A percentile compares a stretch with the other conserved stretches of the same genome.
phyloP scores from a whole-genome alignment of 1,284 basidiomycete species.

The Microbotryum violaceum region DNA sequence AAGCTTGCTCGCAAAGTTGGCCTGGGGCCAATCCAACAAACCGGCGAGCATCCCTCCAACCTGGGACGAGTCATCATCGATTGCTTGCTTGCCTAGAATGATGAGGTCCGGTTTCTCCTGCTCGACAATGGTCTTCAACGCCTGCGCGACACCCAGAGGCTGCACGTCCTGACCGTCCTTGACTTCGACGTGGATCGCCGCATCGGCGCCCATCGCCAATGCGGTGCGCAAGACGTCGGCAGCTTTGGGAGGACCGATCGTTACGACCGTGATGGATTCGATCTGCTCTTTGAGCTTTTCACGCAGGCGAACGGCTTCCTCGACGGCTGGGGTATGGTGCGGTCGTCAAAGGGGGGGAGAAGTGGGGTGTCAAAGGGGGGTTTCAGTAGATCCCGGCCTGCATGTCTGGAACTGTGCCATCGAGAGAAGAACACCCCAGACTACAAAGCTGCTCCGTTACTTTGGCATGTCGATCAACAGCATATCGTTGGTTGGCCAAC shows the following conservation, averaged over 20 bases:
- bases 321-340: constrained; percentile 61
- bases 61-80: constrained; percentile 94
- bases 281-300: constrained; percentile 67
- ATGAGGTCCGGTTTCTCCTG: constrained; percentile 64
- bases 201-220: constrained; percentile 95
- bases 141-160: constrained; percentile 78
- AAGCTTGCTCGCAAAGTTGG: constrained; percentile 87
- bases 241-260: constrained; percentile 86
- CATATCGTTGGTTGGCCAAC: too few species aligned
- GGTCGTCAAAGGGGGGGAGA: too few species aligned
- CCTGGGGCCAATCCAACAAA: constrained; percentile 85
- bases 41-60: constrained; percentile 98
- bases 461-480: too few species aligned
- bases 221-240: constrained; percentile 88
- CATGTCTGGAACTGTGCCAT: too few species aligned
- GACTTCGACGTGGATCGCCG: constrained; percentile 81
- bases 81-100: constrained; percentile 97
- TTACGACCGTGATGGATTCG: constrained; percentile 79
- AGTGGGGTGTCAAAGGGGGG: too few species aligned
- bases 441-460: too few species aligned
- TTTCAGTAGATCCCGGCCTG: too few species aligned
- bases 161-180: constrained; percentile 65
- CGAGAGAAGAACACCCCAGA: too few species aligned
- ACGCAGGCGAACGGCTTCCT: constrained; percentile 89
- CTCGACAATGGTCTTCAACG: constrained; percentile 68